Evolutionary conservation across 2,329 filamentous ascomycete species (phyloP), one percentile per base, ranked within the genome.

Genomic region (Penicillium sp.): DNA sequence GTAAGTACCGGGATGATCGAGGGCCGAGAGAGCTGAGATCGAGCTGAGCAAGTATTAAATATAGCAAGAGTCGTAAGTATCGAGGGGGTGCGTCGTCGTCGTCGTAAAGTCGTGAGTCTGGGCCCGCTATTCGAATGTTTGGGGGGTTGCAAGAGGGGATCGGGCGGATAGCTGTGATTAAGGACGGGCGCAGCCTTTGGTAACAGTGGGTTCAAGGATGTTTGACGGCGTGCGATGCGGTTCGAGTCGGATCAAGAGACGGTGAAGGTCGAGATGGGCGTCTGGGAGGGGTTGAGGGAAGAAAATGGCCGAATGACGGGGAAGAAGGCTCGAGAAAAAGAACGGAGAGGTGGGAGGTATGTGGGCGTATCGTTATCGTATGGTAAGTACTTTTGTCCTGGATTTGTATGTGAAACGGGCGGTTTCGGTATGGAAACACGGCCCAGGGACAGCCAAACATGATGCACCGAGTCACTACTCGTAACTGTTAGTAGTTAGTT

Each of bases 311-410:
- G n/a, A 54, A 35, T 50, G 50, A 53, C 16, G 54, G 57, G 55
- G 61, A 54, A 62, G 50, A 58, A 66, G 60, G 59, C 58, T 60
- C 31, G 51, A 61, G 60, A 64, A 63, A 63, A 57, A 63, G 55
- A 61, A 46, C 51, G 51, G 43, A 44, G 50, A 55, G 27, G 33
- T 50, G 18, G 36, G 53, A 37, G 31, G 40, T 6, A n/a, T 46
- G 33, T 49, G 40, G 27, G 53, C 31, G 56, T 60, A 58, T 53
- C 46, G 51, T 63, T 52, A 24, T 37, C 27, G 52, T 62, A 59
- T 50, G 55, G 55, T 58, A 58, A 22, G 53, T 58, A 60, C 59
- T 52, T 37, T 31, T 53, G 43, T 41, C 44, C 36, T 27, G 27
- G 22, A 54, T 44, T 43, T 53, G 36, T 55, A 54, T 54, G 40